Evolutionary conservation across 2,329 filamentous ascomycete species (phyloP), one percentile per base, ranked within the genome.

Genomic region (Aureobasidium sp.): DNA sequence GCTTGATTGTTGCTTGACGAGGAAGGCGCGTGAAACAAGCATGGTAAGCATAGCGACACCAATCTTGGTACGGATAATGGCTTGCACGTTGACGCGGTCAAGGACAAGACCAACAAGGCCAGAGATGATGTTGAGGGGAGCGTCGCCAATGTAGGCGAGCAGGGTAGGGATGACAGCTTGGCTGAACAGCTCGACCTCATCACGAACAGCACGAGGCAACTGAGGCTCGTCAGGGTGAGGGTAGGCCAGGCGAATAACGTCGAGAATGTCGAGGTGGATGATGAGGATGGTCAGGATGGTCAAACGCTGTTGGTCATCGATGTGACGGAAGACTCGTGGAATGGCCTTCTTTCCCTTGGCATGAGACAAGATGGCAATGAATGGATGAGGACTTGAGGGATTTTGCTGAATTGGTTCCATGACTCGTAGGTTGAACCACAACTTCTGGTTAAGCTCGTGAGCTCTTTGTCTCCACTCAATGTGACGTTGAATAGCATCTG

Each of bases 331-430:
- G 59, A 97, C 89, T 61, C 94, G 90, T 55, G 92, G 92, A 64
- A 99, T 91, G 1, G 90, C 90, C 78, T 94, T 96, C 79, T 97
- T 97, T 71, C 94, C 94, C 79, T 99, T 99, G 68, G 87, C 85
- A 71, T 94, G 95, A 5, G 92, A 96, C 51, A 99, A 80, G 74
- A 99, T 93, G 51, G 92, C 90, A 68, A 99, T 97, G 76, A 99
- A 99, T 0, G 94, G 94, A 73, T 99, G 94, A 20, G 83, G 80
- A 3, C 79, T 79, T 20, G 86, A 81, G 4, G 88, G 84, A 59
- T 77, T 75, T 47, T 75, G 72, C 59, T 80, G 88, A 68, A 97
- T 94, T 1, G 92, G 92, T 72, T 96, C 93, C 76, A 96, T 90
- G 55, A 99, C 90, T 78, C 95, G 96, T 56, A 97, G 82, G 63